Evolutionary conservation across 1,284 basidiomycete genomes (phyloP).

Genomic region (Cutaneotrichosporon cavernicola): DNA sequence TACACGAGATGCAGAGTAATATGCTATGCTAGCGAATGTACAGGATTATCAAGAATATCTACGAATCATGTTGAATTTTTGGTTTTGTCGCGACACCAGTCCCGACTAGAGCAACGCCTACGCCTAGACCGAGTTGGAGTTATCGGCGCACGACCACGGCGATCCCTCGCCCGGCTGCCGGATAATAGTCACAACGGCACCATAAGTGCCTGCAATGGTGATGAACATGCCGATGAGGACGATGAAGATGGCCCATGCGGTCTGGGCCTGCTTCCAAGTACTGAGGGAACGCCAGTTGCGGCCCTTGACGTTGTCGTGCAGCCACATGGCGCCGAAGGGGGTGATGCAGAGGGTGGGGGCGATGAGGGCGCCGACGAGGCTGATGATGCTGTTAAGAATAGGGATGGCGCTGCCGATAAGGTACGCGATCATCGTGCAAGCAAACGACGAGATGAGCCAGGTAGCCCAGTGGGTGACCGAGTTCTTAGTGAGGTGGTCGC

Average conservation of each 20-base stretch:
- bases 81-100: neutral
- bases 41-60: neutral
- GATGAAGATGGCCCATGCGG: slow-evolving; percentile 25
- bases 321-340: slow-evolving; percentile 37
- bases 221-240: slow-evolving; percentile 34
- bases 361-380: slow-evolving; percentile 42
- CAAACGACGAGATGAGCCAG: slow-evolving; percentile 33
- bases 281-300: neutral
- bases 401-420: slow-evolving; percentile 40
- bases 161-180: slow-evolving; percentile 26
- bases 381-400: slow-evolving; percentile 36
- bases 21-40: slow-evolving; percentile 3
- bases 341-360: slow-evolving; percentile 36
- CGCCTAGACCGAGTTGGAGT: slow-evolving; percentile 29
- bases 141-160: slow-evolving; percentile 44
- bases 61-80: neutral
- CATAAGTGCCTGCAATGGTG: slow-evolving; percentile 40
- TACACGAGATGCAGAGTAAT: slow-evolving; percentile 5
- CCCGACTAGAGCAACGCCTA: neutral
- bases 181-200: slow-evolving; percentile 36
- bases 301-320: slow-evolving; percentile 31
- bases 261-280: slow-evolving; percentile 8
- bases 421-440: slow-evolving; percentile 33
- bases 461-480: slow-evolving; percentile 35
- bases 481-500: slow-evolving; percentile 35